Percentiles rank a stretch among this genome's conserved stretches.
phyloP scores from a whole-genome alignment of 1,284 basidiomycete species.

The Moniliophthora roreri region DNA sequence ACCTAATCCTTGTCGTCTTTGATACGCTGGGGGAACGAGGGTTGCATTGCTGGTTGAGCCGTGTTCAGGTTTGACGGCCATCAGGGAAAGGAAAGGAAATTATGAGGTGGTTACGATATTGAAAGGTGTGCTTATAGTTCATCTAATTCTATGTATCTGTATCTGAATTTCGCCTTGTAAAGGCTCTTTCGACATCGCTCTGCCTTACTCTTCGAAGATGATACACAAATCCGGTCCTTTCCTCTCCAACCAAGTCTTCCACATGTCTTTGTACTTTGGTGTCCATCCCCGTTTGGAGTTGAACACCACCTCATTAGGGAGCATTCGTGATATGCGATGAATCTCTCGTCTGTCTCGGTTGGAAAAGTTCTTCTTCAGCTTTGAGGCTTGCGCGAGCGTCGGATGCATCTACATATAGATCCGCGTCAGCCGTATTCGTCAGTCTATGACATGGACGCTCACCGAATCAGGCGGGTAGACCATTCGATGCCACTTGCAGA shows the following conservation, averaged over 20 bases:
- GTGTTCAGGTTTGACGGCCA: no score
- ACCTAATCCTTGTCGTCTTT: no score
- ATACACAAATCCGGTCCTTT: conserved; percentile 7
- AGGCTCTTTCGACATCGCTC: no score
- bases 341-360: conserved; percentile 16
- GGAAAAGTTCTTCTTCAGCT: conserved; percentile 13
- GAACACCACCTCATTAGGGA: conserved; percentile 15
- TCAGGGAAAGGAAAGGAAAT: no score
- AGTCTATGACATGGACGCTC: neutral
- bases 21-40: no score
- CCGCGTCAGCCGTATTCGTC: neutral
- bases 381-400: conserved; percentile 11
- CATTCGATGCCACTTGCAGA: conserved; percentile 24
- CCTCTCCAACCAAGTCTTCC: conserved; percentile 16
- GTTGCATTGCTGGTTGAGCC: no score
- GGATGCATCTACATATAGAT: conserved; percentile 13
- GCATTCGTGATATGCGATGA: conserved; percentile 19
- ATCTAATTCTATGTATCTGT: no score
- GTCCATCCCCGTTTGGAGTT: conserved; percentile 6
- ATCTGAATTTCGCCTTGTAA: no score
- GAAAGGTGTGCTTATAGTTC: no score
- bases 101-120: no score
- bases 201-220: conserved; percentile 12
- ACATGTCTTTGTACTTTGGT: conserved; percentile 17
- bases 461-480: conserved; percentile 18